Conservation (phyloP, 2,329 filamentous ascomycete species). For the Trichophyton mentagrophytes region DNA sequence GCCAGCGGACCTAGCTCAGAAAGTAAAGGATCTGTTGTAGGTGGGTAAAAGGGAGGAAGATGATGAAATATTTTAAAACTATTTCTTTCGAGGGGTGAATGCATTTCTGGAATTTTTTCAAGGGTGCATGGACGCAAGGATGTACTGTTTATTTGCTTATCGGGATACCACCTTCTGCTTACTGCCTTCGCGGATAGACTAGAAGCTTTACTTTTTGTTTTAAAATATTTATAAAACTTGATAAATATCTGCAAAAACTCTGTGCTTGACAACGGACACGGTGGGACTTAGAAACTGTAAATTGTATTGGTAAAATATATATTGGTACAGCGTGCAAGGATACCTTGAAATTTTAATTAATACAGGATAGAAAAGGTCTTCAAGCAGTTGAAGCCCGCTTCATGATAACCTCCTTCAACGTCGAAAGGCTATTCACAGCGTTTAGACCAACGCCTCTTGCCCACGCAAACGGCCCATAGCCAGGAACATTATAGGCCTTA, state of each 20-base stretch:
- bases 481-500: slow-evolving; percentile 68
- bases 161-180: neutral
- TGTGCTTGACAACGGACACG: neutral
- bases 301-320: neutral
- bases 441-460: slow-evolving; percentile 64
- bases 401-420: slow-evolving; percentile 81
- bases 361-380: neutral
- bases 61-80: neutral
- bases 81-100: neutral
- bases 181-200: neutral
- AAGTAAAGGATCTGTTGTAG: slow-evolving; percentile 5
- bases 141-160: neutral
- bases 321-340: neutral
- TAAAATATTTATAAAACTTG: neutral
- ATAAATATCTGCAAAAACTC: neutral
- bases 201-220: neutral
- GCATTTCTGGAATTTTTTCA: neutral
- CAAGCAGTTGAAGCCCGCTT: slow-evolving; percentile 33
- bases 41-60: neutral
- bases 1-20: slow-evolving; percentile 4
- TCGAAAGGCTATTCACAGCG: slow-evolving; percentile 59
- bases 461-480: slow-evolving; percentile 65
- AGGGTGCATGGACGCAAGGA: neutral
- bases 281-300: neutral
- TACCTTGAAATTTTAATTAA: neutral